Evolutionary conservation across 257 asterid genomes (phyloP), one percentile per base, ranked within the genome.

Genomic region (Primulina eburnea): DNA sequence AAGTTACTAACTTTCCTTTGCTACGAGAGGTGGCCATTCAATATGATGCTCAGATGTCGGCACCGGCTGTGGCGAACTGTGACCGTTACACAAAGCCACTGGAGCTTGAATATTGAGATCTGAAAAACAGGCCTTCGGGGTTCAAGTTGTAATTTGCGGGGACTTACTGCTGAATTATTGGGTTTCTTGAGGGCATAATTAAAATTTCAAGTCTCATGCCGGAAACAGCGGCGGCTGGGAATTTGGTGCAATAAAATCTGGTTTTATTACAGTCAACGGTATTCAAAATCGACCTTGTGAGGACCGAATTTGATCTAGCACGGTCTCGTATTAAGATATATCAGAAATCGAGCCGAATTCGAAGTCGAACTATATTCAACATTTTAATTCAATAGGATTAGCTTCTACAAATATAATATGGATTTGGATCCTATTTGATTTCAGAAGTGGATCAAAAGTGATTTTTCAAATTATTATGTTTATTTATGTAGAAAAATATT

Each of bases 1-100:
- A 26, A 29, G 71, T 56, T 6, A 69, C 21, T 4, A 73, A 81
- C 86, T 81, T 83, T 86, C 86, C 90, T 85, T 73, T 73, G 64
- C 58, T 70, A 29, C 72, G 73, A 65, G 73, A 56, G 67, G 34
- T 38, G 30, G 86, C 86, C 90, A 85, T 85, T 65, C 76, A 73
- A 69, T 58, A 68, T 52, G 71, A 69, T 61, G 66, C 71, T 62
- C 64, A 7, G 62, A 7, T n/a, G 35, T 35, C 28, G 65, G 60
- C 16, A 69, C 40, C 69, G 77, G 62, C 68, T 61, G 70, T 18
- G 76, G 62, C 68, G 73, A 62, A 70, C 32, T 21, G 69, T 67
- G 40, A 68, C 74, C 73, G 78, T 75, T 63, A 65, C 83, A 70
- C 58, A 30, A 73, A 78, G 86, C 69, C 57, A 17, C 61, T n/a